These are phyloP conservation scores for Dunaliella sp. DNA, from an alignment of 139 green algal species.

Conservation along the genomic window DNA sequence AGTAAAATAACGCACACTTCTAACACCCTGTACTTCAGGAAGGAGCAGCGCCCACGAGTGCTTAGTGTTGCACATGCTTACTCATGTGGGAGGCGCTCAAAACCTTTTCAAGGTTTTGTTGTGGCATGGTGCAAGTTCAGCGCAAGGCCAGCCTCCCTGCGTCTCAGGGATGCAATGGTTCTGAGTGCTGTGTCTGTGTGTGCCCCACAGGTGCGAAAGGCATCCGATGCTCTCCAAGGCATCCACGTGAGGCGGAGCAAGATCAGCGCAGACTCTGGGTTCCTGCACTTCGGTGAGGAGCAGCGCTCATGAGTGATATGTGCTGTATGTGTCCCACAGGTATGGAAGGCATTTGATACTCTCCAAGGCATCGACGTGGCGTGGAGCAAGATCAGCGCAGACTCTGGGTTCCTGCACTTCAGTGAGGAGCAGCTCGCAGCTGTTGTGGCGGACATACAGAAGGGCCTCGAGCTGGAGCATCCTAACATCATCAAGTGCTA, in stretches of 20 bases:
- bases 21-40: too few relatives aligned
- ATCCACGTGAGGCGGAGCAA: slow-evolving; percentile 92
- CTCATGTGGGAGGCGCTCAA: too few relatives aligned
- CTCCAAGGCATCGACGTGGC: slow-evolving; percentile 86
- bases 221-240: slow-evolving; percentile 63
- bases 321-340: too few relatives aligned
- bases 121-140: slow-evolving; percentile 86
- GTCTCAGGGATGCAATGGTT: slow-evolving; percentile 57
- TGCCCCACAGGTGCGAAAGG: slow-evolving; percentile 33
- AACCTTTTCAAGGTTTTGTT: too few relatives aligned
- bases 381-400: slow-evolving; percentile 82
- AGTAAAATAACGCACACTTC: too few relatives aligned
- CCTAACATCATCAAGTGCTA: slow-evolving; percentile 88
- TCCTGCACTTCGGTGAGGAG: slow-evolving; percentile 44
- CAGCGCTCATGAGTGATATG: too few relatives aligned
- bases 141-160: slow-evolving; percentile 48
- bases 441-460: slow-evolving; percentile 76
- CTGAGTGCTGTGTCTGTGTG: too few relatives aligned
- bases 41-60: slow-evolving; percentile 71
- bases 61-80: too few relatives aligned
- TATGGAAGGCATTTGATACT: slow-evolving; percentile 47
- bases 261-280: slow-evolving; percentile 55
- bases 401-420: slow-evolving; percentile 47
- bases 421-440: slow-evolving; percentile 62
- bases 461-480: slow-evolving; percentile 80